Percentiles rank a stretch among this genome's conserved stretches.
Evolutionary conservation across 306 rosid genomes (phyloP).

Genomic region (Sesbania bispinosa): DNA sequence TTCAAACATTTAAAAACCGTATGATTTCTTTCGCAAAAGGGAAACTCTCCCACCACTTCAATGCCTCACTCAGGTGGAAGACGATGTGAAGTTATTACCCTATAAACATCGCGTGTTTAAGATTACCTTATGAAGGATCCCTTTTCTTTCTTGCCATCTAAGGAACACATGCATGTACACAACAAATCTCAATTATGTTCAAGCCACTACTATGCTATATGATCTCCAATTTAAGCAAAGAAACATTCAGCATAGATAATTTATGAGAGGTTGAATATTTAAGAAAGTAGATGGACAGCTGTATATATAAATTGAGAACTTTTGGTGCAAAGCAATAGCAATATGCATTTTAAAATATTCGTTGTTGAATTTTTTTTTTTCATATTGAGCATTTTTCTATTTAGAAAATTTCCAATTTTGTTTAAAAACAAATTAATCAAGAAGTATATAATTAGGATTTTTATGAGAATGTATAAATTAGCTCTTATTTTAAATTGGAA

Average conservation of each 20-base stretch:
- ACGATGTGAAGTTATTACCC: conserved; percentile 19
- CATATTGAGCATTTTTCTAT: neutral
- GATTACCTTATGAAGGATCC: conserved; percentile 20
- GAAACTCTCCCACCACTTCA: conserved; percentile 20
- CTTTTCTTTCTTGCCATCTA: conserved; percentile 37
- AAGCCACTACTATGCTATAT: neutral
- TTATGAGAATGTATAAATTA: neutral
- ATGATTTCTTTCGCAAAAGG: conserved; percentile 21
- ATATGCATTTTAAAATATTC: neutral
- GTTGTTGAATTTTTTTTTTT: neutral
- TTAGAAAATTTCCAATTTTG: neutral
- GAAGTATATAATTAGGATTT: neutral
- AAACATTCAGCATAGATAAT: neutral
- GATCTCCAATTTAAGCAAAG: conserved; percentile 19
- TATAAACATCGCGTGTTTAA: conserved; percentile 17
- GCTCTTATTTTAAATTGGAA: neutral
- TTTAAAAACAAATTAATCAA: neutral
- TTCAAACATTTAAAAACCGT: conserved; percentile 24
- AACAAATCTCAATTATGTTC: conserved; percentile 23
- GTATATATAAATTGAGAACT: neutral
- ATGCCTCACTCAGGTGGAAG: conserved; percentile 30
- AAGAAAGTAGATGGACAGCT: neutral
- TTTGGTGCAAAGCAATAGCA: neutral
- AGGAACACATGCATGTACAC: conserved; percentile 31
- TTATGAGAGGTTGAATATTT: neutral